These are phyloP conservation scores for Podospora pseudoanserina DNA, from an alignment of 495 filamentous ascomycete species.

Conservation along the genomic window DNA sequence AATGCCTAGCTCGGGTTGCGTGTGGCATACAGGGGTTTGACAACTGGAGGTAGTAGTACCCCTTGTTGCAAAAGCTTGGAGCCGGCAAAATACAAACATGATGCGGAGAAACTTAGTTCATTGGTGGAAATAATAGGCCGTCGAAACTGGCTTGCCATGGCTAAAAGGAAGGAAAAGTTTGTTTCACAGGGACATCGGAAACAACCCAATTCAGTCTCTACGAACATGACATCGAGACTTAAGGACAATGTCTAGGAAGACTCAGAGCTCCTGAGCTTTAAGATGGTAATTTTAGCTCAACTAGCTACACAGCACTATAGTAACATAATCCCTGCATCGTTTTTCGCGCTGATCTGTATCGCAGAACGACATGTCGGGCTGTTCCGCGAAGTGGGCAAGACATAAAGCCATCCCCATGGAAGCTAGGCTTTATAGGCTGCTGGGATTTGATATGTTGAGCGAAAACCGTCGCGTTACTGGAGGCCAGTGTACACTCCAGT, in stretches of 20 bases:
- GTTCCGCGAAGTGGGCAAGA: neutral
- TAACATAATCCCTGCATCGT: neutral
- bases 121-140: constrained; percentile 5
- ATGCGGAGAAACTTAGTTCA: neutral
- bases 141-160: neutral
- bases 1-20: neutral
- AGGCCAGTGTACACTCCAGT: too few species aligned
- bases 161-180: neutral
- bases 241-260: neutral
- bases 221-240: neutral
- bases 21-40: neutral
- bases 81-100: constrained; percentile 4
- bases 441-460: too few species aligned
- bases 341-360: neutral
- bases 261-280: neutral
- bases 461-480: too few species aligned
- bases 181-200: neutral
- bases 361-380: neutral
- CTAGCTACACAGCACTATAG: neutral
- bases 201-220: neutral
- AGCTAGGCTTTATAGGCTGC: too few species aligned
- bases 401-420: neutral
- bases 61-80: neutral
- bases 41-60: neutral
- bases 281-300: neutral